Evolutionary conservation across 805 yeast genomes (phyloP).

Genomic region (Jamesozyma spencerorum): DNA sequence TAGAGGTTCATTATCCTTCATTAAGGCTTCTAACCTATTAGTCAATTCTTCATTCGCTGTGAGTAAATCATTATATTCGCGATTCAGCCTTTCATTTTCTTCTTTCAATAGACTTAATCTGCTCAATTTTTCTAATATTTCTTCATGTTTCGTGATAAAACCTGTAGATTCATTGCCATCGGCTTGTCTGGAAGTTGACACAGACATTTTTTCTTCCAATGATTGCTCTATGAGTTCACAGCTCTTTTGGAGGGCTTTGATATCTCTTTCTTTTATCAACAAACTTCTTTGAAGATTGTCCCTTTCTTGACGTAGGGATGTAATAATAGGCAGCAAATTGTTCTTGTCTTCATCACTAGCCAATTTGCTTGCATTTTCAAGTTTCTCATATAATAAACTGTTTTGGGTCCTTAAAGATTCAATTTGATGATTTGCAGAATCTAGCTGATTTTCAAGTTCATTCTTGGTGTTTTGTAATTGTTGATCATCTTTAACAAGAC

Average conservation of each 20-base stretch:
- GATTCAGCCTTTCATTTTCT: background rate
- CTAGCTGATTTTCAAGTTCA: background rate
- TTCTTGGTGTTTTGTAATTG: background rate
- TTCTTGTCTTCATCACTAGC: background rate
- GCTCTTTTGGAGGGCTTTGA: background rate
- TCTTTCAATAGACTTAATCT: constrained; percentile 6
- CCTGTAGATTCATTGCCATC: background rate
- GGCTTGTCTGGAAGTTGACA: background rate
- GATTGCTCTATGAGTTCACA: background rate
- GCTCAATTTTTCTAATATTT: background rate
- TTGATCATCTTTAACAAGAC: too few species aligned
- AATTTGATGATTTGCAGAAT: constrained; percentile 26
- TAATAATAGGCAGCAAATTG: background rate
- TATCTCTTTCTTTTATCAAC: constrained; percentile 2
- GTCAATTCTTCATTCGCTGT: background rate
- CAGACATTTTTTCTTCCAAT: background rate
- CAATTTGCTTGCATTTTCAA: background rate
- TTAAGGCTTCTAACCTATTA: background rate
- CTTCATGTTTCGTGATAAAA: background rate
- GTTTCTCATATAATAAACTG: constrained; percentile 44
- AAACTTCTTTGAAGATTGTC: constrained; percentile 2
- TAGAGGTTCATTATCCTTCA: constrained; percentile 1
- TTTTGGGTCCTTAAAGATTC: constrained; percentile 61
- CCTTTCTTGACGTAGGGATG: constrained; percentile 10
- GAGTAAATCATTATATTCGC: background rate